Base-by-base conservation (phyloP, 2,329 filamentous ascomycete species). In the Penicillium glabrum region DNA sequence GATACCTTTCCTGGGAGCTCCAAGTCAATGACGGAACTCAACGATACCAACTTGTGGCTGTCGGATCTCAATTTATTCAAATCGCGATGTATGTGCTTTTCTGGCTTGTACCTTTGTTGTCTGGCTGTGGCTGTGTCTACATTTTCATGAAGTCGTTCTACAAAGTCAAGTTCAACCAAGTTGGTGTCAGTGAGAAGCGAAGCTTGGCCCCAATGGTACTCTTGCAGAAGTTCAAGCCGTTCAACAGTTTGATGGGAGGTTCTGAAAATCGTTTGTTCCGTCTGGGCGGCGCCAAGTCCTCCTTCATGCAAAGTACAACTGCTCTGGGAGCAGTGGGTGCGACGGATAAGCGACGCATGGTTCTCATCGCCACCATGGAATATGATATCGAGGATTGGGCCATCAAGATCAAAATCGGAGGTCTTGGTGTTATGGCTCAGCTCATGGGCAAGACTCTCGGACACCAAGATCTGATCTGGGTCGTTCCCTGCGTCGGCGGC, bases 321-420 rank as follows among this genome's bases (percentile, higher is more conserved):
- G 70, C 68, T 2, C 66, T 75, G 21, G 69, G 64, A 24, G 59
- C 54, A 23, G 67, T 61, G 39, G 56, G 60, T 13, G 70, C 75
- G 16, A 61, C 48, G 1, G 61, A 37, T 2, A 61, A 65, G 47
- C 62, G 78, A 39, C 77, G 83, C 11, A 87, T 81, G 45, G 83
- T 88, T 4, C 78, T 89, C 27, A 88, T 89, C 51, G 86, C 85
- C 11, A 89, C 86, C 14, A 88, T 89, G 84, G 86, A 89, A 69
- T 89, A 89, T 71, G 85, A 89, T 61, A 89, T 89, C 60, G 84
- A 86, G 59, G 86, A 89, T 65, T 89, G 86, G 84, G 79, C 74
- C 5, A 86, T 89, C 74, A 89, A 88, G 73, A 86, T 89, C 72
- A 89, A 89, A 74, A 89, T 89, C 47, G 86, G 86, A 63, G 86